Evolutionary conservation across 1,284 basidiomycete species (phyloP).

Genomic region (Jaminaea rosea): DNA sequence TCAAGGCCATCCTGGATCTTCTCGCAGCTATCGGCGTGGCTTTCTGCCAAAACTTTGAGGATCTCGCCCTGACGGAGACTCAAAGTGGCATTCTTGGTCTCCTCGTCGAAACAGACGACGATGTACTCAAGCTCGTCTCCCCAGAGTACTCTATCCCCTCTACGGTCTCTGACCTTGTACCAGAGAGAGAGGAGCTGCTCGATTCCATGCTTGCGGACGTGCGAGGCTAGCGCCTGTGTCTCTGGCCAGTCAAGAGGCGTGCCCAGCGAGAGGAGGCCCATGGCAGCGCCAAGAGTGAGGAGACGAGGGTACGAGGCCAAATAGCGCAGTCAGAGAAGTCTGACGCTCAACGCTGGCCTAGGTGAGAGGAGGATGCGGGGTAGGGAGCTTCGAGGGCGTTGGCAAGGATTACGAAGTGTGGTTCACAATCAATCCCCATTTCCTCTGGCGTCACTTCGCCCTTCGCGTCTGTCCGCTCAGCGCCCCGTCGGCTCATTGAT

Average conservation of each 20-base stretch:
- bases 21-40: slow-evolving; percentile 14
- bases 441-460: no score
- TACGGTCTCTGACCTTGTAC: slow-evolving; percentile 79
- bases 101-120: slow-evolving; percentile 77
- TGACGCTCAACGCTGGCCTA: no score
- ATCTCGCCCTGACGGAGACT: slow-evolving; percentile 91
- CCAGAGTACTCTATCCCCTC: slow-evolving; percentile 93
- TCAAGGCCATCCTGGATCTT: slow-evolving; percentile 58
- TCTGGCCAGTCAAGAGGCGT: slow-evolving; percentile 90
- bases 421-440: no score
- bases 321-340: no score
- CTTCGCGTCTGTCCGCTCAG: no score
- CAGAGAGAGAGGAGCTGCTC: slow-evolving; percentile 89
- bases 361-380: no score
- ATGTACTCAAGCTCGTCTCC: slow-evolving; percentile 99
- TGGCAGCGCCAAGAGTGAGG: no score
- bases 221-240: slow-evolving; percentile 66
- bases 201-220: slow-evolving; percentile 86
- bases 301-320: no score
- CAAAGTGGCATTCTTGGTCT: slow-evolving; percentile 69
- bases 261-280: slow-evolving; percentile 91
- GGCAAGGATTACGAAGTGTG: no score
- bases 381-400: no score
- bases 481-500: no score
- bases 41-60: slow-evolving; percentile 60